Base-by-base conservation (phyloP, 768 basidiomycete species). In the Macrocybe gigantea region DNA sequence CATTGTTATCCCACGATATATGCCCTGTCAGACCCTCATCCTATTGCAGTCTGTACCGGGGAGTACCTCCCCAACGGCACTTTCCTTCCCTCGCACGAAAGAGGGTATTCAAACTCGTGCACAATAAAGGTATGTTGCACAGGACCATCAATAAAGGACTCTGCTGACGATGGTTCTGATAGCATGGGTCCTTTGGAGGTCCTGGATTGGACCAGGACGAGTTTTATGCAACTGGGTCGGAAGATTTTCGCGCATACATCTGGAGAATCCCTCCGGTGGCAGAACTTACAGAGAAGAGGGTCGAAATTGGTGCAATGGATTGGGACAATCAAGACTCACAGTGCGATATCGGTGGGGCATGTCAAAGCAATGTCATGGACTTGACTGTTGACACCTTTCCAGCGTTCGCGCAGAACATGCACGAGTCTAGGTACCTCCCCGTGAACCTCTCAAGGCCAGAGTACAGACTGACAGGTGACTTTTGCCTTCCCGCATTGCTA, bases 151-250 rank as follows among this genome's bases (percentile, higher is more conserved):
- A 22, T 33, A 43, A 49, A 33, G 9, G n/a, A n/a, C 10, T 38
- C 43, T 44, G 36, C 41, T 38, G 38, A 30, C 15, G 8, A 52
- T 30, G 2, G 14, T 32, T 32, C 46, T 34, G 53, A 42, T 49
- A 90, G 85, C 85, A 89, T 50, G 88, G 87, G 3, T 77, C 80
- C 5, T 91, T 93, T 53, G 86, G 89, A 34, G 78, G 80, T 2
- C 73, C 74, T 1, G 75, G 74, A 4, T 56, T 74, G 30, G 69
- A 74, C 41, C 64, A 55, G 15, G 85, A 86, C 47, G 61, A 71
- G 31, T 78, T 83, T 55, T 92, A 83, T 57, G 75, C 74, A 33
- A 77, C 78, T n/a, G 90, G 90, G 11, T 90, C 87, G 8, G 90
- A 93, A 59, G 87, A 92, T 61, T 92, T 91, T 59, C 72, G 81